These are phyloP conservation scores for Ascoidea tarda DNA, from an alignment of 805 yeast species.

Conservation along the genomic window DNA sequence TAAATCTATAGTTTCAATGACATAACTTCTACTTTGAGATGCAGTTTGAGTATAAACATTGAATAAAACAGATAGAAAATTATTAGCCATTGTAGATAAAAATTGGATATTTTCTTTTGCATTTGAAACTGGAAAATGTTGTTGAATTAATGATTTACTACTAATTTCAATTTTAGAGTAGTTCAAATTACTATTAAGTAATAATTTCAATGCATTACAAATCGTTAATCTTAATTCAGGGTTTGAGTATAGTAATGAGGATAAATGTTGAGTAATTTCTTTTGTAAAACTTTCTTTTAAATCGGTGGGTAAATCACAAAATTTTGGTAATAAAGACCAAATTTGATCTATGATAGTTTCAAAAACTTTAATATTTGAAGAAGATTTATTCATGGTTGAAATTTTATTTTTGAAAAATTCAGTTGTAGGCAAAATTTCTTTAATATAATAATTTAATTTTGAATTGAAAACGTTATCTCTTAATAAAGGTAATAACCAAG, in stretches of 20 bases:
- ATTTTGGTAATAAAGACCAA: slow-evolving; percentile 84
- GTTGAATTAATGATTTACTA: slow-evolving; percentile 42
- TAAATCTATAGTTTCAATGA: slow-evolving; percentile 75
- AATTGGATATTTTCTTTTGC: slow-evolving; percentile 47
- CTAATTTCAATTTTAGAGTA: slow-evolving; percentile 48
- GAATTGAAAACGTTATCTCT: slow-evolving; percentile 78
- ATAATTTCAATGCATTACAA: slow-evolving; percentile 64
- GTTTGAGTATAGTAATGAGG: slow-evolving; percentile 61
- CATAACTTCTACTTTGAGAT: slow-evolving; percentile 70
- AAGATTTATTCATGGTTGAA: slow-evolving; percentile 30
- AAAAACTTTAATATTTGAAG: slow-evolving; percentile 65
- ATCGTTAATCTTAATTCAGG: slow-evolving; percentile 68
- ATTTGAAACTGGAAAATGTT: slow-evolving; percentile 41
- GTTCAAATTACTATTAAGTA: slow-evolving; percentile 64
- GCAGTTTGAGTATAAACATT: slow-evolving; percentile 86
- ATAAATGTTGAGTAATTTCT: slow-evolving; percentile 61
- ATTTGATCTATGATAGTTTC: slow-evolving; percentile 81
- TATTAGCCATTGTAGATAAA: slow-evolving; percentile 51
- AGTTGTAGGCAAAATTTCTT: slow-evolving; percentile 52
- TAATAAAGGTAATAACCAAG: slow-evolving; percentile 86
- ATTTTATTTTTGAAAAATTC: slow-evolving; percentile 38
- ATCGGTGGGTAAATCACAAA: slow-evolving; percentile 79
- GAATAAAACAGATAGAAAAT: slow-evolving; percentile 74
- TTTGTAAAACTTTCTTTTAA: slow-evolving; percentile 49
- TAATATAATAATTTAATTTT: slow-evolving; percentile 45